Conservation (phyloP, 306 rosid species). For the Cucurbita maxima region DNA sequence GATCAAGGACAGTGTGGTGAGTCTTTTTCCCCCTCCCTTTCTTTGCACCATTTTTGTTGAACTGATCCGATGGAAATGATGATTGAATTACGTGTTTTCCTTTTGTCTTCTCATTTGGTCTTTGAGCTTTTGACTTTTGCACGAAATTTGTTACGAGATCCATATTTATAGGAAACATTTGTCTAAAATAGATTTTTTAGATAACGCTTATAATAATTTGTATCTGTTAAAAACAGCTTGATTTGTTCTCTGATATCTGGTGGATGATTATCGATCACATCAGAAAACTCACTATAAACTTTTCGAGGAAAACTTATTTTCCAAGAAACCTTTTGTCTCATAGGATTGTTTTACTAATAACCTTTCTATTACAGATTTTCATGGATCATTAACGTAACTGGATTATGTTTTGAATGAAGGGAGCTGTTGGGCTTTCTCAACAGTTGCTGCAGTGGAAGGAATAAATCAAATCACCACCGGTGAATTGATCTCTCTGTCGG, state of each 20-base stretch:
- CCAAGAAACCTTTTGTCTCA: not conserved
- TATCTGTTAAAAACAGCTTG: not conserved
- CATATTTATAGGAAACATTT: not conserved
- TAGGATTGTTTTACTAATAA: not conserved
- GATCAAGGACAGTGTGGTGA: conserved; percentile 97
- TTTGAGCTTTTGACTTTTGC: not conserved
- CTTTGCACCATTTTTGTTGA: not conserved
- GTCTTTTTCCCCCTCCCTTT: not conserved
- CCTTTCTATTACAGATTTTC: not conserved
- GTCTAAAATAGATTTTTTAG: not conserved
- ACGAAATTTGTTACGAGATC: not conserved
- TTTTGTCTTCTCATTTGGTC: not conserved
- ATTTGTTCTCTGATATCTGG: not conserved
- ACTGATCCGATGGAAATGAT: not conserved
- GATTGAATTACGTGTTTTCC: not conserved
- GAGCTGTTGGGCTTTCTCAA: conserved; percentile 97
- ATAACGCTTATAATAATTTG: not conserved
- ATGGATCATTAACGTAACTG: not conserved
- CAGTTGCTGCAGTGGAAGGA: conserved; percentile 72
- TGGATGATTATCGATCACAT: not conserved
- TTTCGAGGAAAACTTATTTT: not conserved
- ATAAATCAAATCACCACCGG: conserved; percentile 62
- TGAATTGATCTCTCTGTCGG: conserved; percentile 46
- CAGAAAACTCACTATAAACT: not conserved
- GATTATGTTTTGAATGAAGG: conserved; percentile 31